Conservation (phyloP, 306 rosid species). For the Senna tora region DNA sequence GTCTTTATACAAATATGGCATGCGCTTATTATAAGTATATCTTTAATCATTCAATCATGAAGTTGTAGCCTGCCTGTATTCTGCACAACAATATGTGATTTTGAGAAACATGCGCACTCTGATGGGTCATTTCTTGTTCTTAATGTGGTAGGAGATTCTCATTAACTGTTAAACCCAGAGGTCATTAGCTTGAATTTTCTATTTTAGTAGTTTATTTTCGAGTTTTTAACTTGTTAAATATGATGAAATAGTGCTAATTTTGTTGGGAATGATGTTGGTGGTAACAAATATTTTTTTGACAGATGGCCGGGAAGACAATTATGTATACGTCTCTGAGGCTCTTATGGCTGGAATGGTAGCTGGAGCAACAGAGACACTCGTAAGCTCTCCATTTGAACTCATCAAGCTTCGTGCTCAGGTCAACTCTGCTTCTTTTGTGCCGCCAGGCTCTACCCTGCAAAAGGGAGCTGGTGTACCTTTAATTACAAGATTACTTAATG, state of each 20-base stretch:
- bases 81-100: constrained; percentile 12
- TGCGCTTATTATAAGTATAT: neutral
- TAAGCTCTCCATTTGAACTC: constrained; percentile 86
- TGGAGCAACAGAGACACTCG: constrained; percentile 70
- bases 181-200: constrained; percentile 11
- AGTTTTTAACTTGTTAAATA: neutral
- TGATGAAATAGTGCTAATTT: constrained; percentile 1
- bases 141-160: neutral
- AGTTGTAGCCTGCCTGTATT: neutral
- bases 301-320: constrained; percentile 85
- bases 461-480: constrained; percentile 59
- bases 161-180: neutral
- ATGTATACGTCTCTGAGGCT: constrained; percentile 68
- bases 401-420: constrained; percentile 86
- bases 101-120: neutral
- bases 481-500: constrained; percentile 58
- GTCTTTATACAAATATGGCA: neutral
- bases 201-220: neutral
- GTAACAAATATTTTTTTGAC: constrained; percentile 41
- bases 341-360: constrained; percentile 76
- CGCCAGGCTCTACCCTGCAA: constrained; percentile 51
- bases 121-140: constrained; percentile 4
- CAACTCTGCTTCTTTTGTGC: constrained; percentile 59
- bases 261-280: constrained; percentile 27
- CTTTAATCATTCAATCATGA: constrained; percentile 10